Conservation (phyloP, 495 filamentous ascomycete species). For the Neurospora sp. region DNA sequence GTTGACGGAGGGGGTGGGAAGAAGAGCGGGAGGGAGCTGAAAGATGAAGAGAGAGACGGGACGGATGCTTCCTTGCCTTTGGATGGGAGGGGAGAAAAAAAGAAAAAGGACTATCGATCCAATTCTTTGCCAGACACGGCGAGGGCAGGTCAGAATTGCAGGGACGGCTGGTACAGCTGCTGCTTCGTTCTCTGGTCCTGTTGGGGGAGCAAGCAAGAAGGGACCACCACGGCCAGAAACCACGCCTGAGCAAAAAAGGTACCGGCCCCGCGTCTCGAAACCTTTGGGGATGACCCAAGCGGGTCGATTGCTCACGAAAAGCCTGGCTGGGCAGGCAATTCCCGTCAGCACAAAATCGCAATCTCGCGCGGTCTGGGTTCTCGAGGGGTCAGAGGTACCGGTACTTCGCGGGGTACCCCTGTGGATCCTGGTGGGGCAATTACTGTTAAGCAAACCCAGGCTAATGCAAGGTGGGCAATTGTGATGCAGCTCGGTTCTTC, state of each 20-base stretch:
- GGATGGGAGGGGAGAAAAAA: conserved; percentile 8
- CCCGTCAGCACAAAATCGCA: not conserved
- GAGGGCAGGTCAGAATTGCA: conserved; percentile 1
- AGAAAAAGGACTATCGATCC: not conserved
- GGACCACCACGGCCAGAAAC: not conserved
- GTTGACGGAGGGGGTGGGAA: conserved; percentile 1
- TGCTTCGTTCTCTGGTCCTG: conserved; percentile 5
- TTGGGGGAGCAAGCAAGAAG: conserved; percentile 5
- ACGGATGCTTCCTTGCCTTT: conserved; percentile 5
- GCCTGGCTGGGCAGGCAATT: not conserved
- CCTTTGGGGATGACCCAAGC: conserved; percentile 22
- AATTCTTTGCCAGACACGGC: not conserved
- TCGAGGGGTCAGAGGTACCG: conserved; percentile 17
- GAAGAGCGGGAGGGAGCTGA: conserved; percentile 1
- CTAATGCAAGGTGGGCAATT: conserved; percentile 2
- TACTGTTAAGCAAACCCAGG: conserved; percentile 1
- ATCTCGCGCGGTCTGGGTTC: conserved; percentile 18
- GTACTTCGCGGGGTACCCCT: conserved; percentile 15
- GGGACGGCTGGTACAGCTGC: not conserved
- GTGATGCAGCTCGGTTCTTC: not conserved
- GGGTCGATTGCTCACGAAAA: conserved; percentile 11
- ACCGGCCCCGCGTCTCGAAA: conserved; percentile 20
- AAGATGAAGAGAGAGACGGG: conserved; percentile 5
- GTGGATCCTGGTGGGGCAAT: conserved; percentile 1
- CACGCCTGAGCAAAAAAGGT: conserved; percentile 15